Evolutionary conservation across 192 early-diverging fungal genomes (phyloP).

Genomic region (Lobulomyces angularis): DNA sequence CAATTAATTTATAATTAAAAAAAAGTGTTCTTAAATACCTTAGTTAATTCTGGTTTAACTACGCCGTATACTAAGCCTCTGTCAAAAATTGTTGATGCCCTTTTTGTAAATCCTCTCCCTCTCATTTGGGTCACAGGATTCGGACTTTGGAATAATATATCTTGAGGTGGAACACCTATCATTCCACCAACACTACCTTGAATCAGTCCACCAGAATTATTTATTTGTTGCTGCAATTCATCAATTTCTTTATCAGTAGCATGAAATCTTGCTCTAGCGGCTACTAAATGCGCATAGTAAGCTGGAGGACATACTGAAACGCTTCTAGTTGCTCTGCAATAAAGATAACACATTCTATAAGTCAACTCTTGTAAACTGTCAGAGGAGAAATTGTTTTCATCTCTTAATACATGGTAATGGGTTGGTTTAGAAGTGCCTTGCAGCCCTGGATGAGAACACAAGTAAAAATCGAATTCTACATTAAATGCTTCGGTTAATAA

Average conservation of each 20-base stretch:
- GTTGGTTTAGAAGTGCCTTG: slow-evolving; percentile 88
- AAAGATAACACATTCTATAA: slow-evolving; percentile 80
- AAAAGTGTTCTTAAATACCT: too few relatives aligned
- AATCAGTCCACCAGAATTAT: too few relatives aligned
- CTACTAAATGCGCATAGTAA: slow-evolving; percentile 89
- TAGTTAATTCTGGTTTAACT: slow-evolving; percentile 39
- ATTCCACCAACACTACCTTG: too few relatives aligned
- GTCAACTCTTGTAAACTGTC: slow-evolving; percentile 78
- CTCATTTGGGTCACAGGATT: too few relatives aligned
- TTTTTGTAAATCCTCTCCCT: too few relatives aligned
- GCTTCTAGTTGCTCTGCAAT: slow-evolving; percentile 71
- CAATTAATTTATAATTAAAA: too few relatives aligned
- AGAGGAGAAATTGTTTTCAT: slow-evolving; percentile 68
- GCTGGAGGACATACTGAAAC: slow-evolving; percentile 81
- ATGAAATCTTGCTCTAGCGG: slow-evolving; percentile 76
- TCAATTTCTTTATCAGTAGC: slow-evolving; percentile 47
- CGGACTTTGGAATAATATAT: too few relatives aligned
- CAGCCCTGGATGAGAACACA: slow-evolving; percentile 80
- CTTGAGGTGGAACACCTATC: too few relatives aligned
- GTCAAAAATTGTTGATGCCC: too few relatives aligned
- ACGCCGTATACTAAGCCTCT: too few relatives aligned
- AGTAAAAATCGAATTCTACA: slow-evolving; percentile 47
- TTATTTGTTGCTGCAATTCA: too few relatives aligned
- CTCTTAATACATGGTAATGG: slow-evolving; percentile 80
- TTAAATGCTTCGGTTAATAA: not conserved